Percentiles rank a stretch among this genome's conserved stretches.
Conservation (phyloP, 2,329 filamentous ascomycete species). For the Alternaria arborescens region DNA sequence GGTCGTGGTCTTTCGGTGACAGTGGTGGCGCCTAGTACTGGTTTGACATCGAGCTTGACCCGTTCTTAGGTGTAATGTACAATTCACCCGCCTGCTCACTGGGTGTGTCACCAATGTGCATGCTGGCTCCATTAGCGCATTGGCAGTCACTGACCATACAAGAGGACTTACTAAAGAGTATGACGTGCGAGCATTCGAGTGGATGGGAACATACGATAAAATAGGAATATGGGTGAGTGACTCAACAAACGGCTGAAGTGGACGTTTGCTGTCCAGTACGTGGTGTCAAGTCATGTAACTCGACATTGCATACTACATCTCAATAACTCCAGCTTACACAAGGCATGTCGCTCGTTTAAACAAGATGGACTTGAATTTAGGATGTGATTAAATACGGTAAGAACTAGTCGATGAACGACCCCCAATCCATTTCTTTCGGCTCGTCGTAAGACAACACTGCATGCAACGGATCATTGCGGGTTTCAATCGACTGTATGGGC, state of each 20-base stretch:
- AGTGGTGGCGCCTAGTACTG: neutral
- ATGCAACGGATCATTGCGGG: neutral
- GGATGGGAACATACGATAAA: neutral
- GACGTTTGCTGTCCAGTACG: neutral
- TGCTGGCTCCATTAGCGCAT: neutral
- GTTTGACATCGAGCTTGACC: neutral
- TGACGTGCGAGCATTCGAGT: neutral
- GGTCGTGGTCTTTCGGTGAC: neutral
- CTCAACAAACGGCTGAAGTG: neutral
- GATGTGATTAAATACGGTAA: too few relatives aligned
- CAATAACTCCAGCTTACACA: neutral
- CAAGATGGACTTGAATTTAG: neutral
- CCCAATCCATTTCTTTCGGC: conserved; percentile 22
- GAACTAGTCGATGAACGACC: conserved; percentile 7
- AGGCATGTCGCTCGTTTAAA: neutral
- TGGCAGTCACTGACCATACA: neutral
- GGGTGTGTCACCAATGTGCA: neutral
- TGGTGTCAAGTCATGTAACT: neutral
- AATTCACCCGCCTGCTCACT: neutral
- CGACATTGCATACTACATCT: neutral
- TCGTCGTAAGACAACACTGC: conserved; percentile 8
- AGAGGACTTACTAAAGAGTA: neutral
- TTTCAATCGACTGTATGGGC: conserved; percentile 3
- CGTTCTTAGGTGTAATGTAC: neutral
- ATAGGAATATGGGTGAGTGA: neutral